Evolutionary conservation across 345 rosid genomes (phyloP), one percentile per base, ranked within the genome.

Genomic region (Kandelia obovata): DNA sequence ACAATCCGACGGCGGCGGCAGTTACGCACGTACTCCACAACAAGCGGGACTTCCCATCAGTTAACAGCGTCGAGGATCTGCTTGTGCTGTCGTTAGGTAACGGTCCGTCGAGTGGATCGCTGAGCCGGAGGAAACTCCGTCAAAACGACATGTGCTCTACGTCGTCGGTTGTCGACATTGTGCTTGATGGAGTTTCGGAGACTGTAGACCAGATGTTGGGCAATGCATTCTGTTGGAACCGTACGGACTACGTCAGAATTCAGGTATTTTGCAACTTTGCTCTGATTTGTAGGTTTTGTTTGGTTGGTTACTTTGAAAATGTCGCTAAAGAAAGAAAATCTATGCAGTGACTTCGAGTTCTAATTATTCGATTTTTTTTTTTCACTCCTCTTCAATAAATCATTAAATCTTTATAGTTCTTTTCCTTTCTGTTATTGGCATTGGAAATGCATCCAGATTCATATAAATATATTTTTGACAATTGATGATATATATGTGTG

Each of bases 21-120:
- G 89, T 89, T 31, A 95, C 97, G 17, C 99, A 95, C 75, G 99
- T 91, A 64, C 87, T 95, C 57, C 99, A 95, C 76, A 95, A 95
- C 89, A 95, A 95, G 78, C 82, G 89, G 21, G 99, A 92, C 68
- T 95, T 95, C 74, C 99, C 99, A 23, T 73, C 85, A 0, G 96
- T 84, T 35, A 89, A 83, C 78, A 75, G 96, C 81, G 93, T 95
- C 5, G 96, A 95, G 73, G 99, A 91, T 80, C 84, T 95, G 71
- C 71, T 95, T 6, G 91, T 95, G 0, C 77, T 95, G 32, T 92
- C 99, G 47, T 62, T 95, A 43, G 99, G 99, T 16, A 95, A 88
- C 79, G 96, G 99, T 34, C 77, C 83, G 1, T 73, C 73, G 26
- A 63, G 63, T 11, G 80, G 78, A n/a, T 74, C 82, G 6, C 68